Conservation (phyloP, 257 asterid genomes). For the Salvia hispanica region DNA sequence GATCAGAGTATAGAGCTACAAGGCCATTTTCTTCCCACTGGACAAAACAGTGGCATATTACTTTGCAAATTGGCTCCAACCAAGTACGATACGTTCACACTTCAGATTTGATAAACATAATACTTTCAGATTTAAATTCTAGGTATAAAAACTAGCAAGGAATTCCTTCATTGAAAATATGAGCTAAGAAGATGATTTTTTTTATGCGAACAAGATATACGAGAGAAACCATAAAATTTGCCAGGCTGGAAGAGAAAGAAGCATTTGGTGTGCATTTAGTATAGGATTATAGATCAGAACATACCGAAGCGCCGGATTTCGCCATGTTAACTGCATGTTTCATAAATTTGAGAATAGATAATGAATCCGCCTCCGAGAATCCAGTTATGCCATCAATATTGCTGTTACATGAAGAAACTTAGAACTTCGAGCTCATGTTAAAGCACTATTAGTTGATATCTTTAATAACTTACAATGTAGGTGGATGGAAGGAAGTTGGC, state of each 20-base stretch:
- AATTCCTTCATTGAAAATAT: not conserved
- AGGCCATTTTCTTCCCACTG: conserved; percentile 13
- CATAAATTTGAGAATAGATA: conserved; percentile 63
- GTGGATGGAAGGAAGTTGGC: conserved; percentile 98
- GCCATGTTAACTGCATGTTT: conserved; percentile 64
- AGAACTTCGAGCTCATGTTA: conserved; percentile 14
- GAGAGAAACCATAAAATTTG: not conserved
- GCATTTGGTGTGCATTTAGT: conserved; percentile 7
- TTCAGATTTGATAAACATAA: not conserved
- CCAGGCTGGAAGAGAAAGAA: not conserved
- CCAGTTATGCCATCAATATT: conserved; percentile 89
- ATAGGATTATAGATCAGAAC: conserved; percentile 20
- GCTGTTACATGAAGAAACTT: conserved; percentile 47
- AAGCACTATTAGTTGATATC: not conserved
- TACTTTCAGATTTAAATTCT: not conserved
- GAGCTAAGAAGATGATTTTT: not conserved
- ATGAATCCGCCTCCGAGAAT: conserved; percentile 69
- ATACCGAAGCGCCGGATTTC: conserved; percentile 59
- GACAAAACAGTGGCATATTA: not conserved
- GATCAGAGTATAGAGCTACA: not conserved
- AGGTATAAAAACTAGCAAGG: not conserved
- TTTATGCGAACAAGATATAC: not conserved
- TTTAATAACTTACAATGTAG: conserved; percentile 64
- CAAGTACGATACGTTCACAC: conserved; percentile 2
- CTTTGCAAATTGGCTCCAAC: conserved; percentile 4